Evolutionary conservation across 371 early-diverging fungal species (phyloP).

Genomic region (Rhizopus sp.): DNA sequence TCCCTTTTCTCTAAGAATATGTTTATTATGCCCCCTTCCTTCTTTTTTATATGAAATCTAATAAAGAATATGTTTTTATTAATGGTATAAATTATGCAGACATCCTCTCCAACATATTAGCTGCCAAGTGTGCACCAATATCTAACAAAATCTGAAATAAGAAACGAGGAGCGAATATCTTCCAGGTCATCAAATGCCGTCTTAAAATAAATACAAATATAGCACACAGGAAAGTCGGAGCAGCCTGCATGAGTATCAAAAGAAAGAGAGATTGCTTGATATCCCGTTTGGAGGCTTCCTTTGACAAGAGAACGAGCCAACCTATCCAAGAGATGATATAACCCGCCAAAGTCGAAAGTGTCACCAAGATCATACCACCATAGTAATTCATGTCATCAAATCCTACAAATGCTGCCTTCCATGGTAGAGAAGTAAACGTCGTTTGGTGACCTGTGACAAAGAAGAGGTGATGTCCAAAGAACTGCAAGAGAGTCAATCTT

Average conservation of each 20-base stretch:
- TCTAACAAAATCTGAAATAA: slow-evolving; percentile 60
- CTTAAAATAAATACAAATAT: slow-evolving; percentile 64
- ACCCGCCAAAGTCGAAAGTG: slow-evolving; percentile 76
- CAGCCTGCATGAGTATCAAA: slow-evolving; percentile 47
- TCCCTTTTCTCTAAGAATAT: not conserved
- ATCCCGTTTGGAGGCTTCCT: not conserved
- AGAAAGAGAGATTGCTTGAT: slow-evolving; percentile 24
- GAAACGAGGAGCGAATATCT: slow-evolving; percentile 91
- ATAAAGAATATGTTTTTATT: not conserved
- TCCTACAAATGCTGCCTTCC: slow-evolving; percentile 88
- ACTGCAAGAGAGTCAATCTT: slow-evolving; percentile 32
- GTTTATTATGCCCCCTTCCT: not conserved
- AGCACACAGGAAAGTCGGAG: slow-evolving; percentile 55
- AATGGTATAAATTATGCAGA: not conserved
- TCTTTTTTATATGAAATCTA: not conserved
- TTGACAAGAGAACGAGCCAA: slow-evolving; percentile 28
- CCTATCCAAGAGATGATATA: slow-evolving; percentile 59
- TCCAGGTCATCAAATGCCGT: slow-evolving; percentile 95
- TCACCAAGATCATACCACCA: slow-evolving; percentile 74
- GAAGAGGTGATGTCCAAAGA: slow-evolving; percentile 72
- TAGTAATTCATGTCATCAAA: slow-evolving; percentile 70
- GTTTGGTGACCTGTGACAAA: slow-evolving; percentile 93
- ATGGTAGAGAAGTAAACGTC: slow-evolving; percentile 86
- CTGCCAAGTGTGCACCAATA: slow-evolving; percentile 31
- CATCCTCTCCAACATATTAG: slow-evolving; percentile 12